Conservation (phyloP, 2,329 filamentous ascomycete species). For the Pyrenophora teres region DNA sequence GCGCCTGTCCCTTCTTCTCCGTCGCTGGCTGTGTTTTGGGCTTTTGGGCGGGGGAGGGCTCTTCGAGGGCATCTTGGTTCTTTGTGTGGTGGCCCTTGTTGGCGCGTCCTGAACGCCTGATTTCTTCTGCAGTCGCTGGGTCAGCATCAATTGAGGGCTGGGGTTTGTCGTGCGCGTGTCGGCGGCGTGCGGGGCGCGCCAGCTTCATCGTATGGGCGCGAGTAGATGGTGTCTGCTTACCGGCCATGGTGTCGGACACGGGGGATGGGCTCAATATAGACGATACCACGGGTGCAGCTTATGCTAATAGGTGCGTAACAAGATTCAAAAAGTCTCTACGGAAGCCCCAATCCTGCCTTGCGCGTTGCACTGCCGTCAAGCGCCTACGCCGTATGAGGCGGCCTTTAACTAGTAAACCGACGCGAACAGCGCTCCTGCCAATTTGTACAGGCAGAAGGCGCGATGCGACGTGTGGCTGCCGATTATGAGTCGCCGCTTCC, state of each 20-base stretch:
- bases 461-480: constrained; percentile 27
- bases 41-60: constrained; percentile 52
- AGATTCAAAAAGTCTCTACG: constrained; percentile 46
- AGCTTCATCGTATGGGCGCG: constrained; percentile 14
- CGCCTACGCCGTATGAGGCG: constrained; percentile 21
- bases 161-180: constrained; percentile 17
- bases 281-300: constrained; percentile 38
- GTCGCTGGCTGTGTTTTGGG: constrained; percentile 52
- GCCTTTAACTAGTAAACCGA: constrained; percentile 36
- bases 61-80: constrained; percentile 66
- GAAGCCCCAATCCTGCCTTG: constrained; percentile 32
- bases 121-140: constrained; percentile 65
- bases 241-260: constrained; percentile 57
- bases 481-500: constrained; percentile 25
- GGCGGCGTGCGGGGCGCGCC: constrained; percentile 10
- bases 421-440: constrained; percentile 24
- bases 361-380: constrained; percentile 27
- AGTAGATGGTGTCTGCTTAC: constrained; percentile 57
- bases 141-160: constrained; percentile 30
- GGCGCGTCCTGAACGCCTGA: constrained; percentile 89
- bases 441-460: constrained; percentile 21
- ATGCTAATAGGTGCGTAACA: constrained; percentile 38
- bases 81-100: constrained; percentile 97
- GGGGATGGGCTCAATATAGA: constrained; percentile 38
- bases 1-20: constrained; percentile 49